phyloP scores from a whole-genome alignment of 73 alveolate species.

The Paraurostyla sp. region DNA sequence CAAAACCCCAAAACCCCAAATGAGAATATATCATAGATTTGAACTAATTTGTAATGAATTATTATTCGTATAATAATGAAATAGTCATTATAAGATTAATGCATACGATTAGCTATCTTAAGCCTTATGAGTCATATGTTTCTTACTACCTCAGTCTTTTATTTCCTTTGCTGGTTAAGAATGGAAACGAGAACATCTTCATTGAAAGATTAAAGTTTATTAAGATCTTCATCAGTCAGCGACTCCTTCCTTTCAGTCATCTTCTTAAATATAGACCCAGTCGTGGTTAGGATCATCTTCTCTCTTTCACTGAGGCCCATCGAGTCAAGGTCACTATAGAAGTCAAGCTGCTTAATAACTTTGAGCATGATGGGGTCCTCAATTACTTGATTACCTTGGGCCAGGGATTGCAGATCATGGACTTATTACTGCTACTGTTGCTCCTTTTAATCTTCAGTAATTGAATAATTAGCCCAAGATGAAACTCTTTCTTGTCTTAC shows the following conservation, averaged over 20 bases:
- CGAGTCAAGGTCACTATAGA: neutral
- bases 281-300: slow-evolving; percentile 1
- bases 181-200: too few relatives aligned
- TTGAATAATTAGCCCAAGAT: neutral
- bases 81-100: too few relatives aligned
- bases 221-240: neutral
- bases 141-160: too few relatives aligned
- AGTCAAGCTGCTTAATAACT: neutral
- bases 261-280: slow-evolving; percentile 12
- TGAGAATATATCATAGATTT: too few relatives aligned
- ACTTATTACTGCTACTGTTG: too few relatives aligned
- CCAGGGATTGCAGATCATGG: slow-evolving; percentile 10
- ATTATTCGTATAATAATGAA: too few relatives aligned
- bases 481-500: slow-evolving; percentile 7
- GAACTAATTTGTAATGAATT: too few relatives aligned
- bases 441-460: neutral
- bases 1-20: too few relatives aligned
- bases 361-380: neutral
- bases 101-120: too few relatives aligned
- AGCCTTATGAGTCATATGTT: too few relatives aligned
- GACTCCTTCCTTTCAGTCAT: neutral
- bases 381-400: slow-evolving; percentile 7
- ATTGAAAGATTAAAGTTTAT: neutral
- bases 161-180: too few relatives aligned
- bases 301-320: neutral